These are phyloP conservation scores for Vaccinium myrtillus DNA, from an alignment of 148 eudicot species.

Conservation along the genomic window DNA sequence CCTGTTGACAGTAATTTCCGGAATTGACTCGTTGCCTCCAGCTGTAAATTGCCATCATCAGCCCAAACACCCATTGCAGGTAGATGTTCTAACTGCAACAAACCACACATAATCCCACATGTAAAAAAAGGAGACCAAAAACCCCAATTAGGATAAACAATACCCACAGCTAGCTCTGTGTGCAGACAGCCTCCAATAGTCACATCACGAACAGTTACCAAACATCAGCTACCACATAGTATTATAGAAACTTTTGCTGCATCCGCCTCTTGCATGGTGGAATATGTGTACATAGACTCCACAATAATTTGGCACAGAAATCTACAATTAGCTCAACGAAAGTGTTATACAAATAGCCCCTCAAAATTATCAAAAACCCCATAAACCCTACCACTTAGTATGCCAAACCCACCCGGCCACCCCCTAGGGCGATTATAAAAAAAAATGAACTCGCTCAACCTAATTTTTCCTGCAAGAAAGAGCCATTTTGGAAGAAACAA, in stretches of 20 bases:
- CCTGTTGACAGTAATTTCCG: slow-evolving; percentile 51
- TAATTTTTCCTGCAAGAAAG: neutral
- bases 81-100: slow-evolving; percentile 36
- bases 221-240: neutral
- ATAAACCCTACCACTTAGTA: neutral
- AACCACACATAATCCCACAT: neutral
- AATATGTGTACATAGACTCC: neutral
- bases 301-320: neutral
- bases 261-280: neutral
- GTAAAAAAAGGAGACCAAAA: neutral
- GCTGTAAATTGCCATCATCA: slow-evolving; percentile 33
- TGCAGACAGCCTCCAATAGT: neutral
- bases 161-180: neutral
- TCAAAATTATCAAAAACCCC: neutral
- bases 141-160: neutral
- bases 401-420: neutral
- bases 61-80: slow-evolving; percentile 41
- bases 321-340: neutral
- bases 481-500: neutral
- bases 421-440: neutral
- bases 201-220: neutral
- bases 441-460: neutral
- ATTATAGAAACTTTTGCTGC: neutral
- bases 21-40: slow-evolving; percentile 50
- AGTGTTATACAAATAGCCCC: neutral